Evolutionary conservation across 2,329 filamentous ascomycete species (phyloP).

Genomic region (Parafenestella ontariensis): DNA sequence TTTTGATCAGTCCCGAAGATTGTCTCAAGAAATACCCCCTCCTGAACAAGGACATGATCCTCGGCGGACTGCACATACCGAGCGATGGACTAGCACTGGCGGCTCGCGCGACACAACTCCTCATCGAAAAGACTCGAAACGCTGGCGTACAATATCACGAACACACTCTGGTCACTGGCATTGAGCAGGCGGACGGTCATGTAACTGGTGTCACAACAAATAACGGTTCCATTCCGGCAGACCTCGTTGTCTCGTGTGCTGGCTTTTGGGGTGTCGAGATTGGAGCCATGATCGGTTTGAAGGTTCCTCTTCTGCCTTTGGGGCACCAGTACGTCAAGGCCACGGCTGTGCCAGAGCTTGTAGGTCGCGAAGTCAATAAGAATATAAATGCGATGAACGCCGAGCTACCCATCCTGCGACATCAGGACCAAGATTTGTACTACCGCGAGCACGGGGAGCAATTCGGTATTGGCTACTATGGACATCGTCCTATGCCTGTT

Average conservation of each 20-base stretch:
- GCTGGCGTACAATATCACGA: conserved; percentile 67
- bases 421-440: conserved; percentile 70
- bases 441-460: conserved; percentile 70
- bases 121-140: conserved; percentile 64
- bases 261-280: conserved; percentile 73
- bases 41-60: conserved; percentile 60
- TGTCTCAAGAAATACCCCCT: conserved; percentile 63
- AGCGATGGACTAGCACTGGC: conserved; percentile 68
- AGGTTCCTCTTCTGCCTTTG: conserved; percentile 66
- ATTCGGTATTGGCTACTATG: conserved; percentile 70
- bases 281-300: conserved; percentile 65
- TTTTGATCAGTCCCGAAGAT: conserved; percentile 60
- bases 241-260: conserved; percentile 68
- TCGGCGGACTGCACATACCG: conserved; percentile 67
- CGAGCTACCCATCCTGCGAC: conserved; percentile 64
- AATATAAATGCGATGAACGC: conserved; percentile 58
- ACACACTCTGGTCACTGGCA: conserved; percentile 64
- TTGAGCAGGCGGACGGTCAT: conserved; percentile 56
- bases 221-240: conserved; percentile 60
- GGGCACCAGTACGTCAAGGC: conserved; percentile 71
- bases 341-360: conserved; percentile 57
- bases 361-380: conserved; percentile 49
- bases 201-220: conserved; percentile 65
- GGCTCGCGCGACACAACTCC: conserved; percentile 66
- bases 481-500: conserved; percentile 67